phyloP scores from a whole-genome alignment of 441 rosid genomes.

The Populus hybrid region DNA sequence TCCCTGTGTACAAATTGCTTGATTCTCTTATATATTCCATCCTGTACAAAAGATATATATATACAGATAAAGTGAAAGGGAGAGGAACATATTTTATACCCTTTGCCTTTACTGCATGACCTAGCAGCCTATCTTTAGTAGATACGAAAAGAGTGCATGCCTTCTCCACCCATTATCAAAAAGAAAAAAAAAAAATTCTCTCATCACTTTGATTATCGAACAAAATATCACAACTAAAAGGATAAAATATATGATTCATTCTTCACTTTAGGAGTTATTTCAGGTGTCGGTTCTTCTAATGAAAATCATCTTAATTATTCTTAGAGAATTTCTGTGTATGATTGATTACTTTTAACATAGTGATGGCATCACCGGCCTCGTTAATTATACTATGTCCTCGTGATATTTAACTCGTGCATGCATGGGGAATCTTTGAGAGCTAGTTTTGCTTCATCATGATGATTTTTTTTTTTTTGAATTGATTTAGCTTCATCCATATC shows the following conservation, averaged over 20 bases:
- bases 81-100: slow-evolving; percentile 15
- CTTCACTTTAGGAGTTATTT: not conserved
- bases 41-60: not conserved
- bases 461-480: too few relatives aligned
- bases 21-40: not conserved
- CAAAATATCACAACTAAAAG: too few relatives aligned
- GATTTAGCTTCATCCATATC: not conserved
- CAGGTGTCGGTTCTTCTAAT: not conserved
- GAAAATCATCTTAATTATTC: not conserved
- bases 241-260: not conserved
- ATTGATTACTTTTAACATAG: not conserved
- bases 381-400: not conserved
- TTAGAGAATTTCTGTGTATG: not conserved
- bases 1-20: not conserved
- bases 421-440: not conserved
- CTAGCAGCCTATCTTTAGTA: slow-evolving; percentile 10
- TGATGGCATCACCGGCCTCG: not conserved
- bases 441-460: not conserved
- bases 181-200: not conserved
- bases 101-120: slow-evolving; percentile 10
- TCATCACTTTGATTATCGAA: too few relatives aligned
- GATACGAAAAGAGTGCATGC: slow-evolving; percentile 15
- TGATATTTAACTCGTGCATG: not conserved
- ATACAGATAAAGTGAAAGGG: not conserved
- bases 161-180: too few relatives aligned